These are phyloP conservation scores for Kazachstania taianensis DNA, from an alignment of 805 yeast genomes.

Conservation along the genomic window DNA sequence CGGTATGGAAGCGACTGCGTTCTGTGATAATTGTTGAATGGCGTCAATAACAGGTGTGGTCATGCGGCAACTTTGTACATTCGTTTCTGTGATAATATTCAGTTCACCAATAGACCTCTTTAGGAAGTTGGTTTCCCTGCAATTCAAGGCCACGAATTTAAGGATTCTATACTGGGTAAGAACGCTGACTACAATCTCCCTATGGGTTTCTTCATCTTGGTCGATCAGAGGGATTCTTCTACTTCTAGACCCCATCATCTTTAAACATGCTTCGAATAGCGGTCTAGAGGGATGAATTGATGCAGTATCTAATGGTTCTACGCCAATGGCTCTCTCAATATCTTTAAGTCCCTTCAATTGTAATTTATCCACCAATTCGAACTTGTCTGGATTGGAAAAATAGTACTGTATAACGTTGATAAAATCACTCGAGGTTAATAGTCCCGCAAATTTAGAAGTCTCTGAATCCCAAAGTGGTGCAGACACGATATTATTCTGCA, in stretches of 20 bases:
- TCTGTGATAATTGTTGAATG: constrained; percentile 65
- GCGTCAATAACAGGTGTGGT: constrained; percentile 90
- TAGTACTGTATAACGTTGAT: constrained; percentile 92
- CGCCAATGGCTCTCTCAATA: constrained; percentile 81
- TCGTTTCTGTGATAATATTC: constrained; percentile 46
- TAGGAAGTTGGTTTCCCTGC: constrained; percentile 84
- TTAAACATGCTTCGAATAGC: constrained; percentile 83
- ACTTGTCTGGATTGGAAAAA: constrained; percentile 78
- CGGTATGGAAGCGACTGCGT: constrained; percentile 87
- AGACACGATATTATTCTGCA: constrained; percentile 89
- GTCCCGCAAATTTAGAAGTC: constrained; percentile 85
- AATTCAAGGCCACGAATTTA: constrained; percentile 90
- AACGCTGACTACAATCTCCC: constrained; percentile 92
- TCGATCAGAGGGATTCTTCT: constrained; percentile 92
- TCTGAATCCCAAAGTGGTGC: constrained; percentile 96
- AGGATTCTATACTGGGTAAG: constrained; percentile 92
- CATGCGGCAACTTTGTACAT: constrained; percentile 74
- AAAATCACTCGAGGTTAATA: constrained; percentile 84
- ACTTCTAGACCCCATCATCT: constrained; percentile 81
- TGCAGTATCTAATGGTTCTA: constrained; percentile 72
- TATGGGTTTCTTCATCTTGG: constrained; percentile 80
- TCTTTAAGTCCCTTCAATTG: constrained; percentile 78
- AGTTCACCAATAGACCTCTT: constrained; percentile 65
- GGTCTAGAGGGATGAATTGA: constrained; percentile 87
- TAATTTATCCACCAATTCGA: constrained; percentile 76